These are phyloP conservation scores for Coemansia nantahalensis DNA, from an alignment of 192 early-diverging fungal genomes.

Conservation along the genomic window DNA sequence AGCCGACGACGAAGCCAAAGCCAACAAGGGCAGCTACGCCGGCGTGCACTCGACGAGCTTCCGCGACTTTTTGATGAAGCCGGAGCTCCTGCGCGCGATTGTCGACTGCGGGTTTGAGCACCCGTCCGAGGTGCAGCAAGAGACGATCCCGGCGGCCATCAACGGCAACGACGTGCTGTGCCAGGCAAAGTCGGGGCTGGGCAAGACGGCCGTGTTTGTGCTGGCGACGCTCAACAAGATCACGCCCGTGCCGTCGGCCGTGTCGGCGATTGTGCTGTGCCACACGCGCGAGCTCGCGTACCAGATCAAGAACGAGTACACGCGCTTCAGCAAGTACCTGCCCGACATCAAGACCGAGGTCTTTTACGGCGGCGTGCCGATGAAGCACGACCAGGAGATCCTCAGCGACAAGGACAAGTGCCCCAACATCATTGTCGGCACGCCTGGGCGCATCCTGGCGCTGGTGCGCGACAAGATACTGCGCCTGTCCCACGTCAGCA, in stretches of 20 bases:
- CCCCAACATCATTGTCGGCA: conserved; percentile 96
- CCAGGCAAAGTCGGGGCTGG: conserved; percentile 99
- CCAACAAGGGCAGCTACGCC: conserved; percentile 97
- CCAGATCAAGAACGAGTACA: conserved; percentile 98
- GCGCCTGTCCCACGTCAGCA: conserved; percentile 80
- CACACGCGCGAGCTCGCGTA: conserved; percentile 98
- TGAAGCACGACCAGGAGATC: conserved; percentile 78
- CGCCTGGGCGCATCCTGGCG: conserved; percentile 89
- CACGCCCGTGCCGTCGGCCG: conserved; percentile 75
- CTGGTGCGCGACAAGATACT: conserved; percentile 85
- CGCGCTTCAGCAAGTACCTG: conserved; percentile 93
- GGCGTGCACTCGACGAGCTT: conserved; percentile 98
- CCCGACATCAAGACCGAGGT: conserved; percentile 91
- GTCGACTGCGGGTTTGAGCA: conserved; percentile 99
- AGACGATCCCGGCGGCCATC: conserved; percentile 96
- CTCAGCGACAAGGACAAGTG: conserved; percentile 80
- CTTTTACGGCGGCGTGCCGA: conserved; percentile 85
- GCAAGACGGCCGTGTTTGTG: conserved; percentile 98
- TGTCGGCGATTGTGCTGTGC: conserved; percentile 90
- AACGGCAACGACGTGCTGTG: conserved; percentile 96
- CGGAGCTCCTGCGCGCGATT: conserved; percentile 91
- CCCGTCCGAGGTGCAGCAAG: conserved; percentile 98
- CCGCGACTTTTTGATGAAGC: conserved; percentile 96
- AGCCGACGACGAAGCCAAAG: conserved; percentile 62
- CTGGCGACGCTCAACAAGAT: conserved; percentile 93